Evolutionary conservation across 2,329 filamentous ascomycete species (phyloP), one percentile per base, ranked within the genome.

Genomic region (Furcasterigmium furcatum): DNA sequence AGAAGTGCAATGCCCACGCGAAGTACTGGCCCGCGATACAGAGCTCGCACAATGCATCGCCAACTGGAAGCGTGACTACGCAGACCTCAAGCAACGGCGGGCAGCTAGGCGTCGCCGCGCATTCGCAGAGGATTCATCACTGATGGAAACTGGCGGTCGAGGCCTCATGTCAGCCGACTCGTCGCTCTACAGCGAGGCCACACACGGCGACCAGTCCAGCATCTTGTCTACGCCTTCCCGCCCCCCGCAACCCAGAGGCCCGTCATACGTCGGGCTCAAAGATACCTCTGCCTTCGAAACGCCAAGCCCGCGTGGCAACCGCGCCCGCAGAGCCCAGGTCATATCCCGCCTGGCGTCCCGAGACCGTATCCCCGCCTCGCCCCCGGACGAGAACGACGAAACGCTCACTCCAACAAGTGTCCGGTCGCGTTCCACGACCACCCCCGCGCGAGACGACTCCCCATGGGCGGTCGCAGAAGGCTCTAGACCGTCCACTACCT

Each of bases 41-140:
- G 80, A 83, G 48, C 72, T 85, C 27, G 68, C 74, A 49, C 71
- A 76, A 50, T 80, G 78, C 59, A 83, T 85, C 51, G 65, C 72
- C 47, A 73, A 73, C 51, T 85, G 82, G 76, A 84, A 82, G 61
- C 62, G 74, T 25, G 80, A 84, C 55, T 85, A 79, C 73, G 63
- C 70, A 9, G 60, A 64, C 14, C 65, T 82, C 24, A 76, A 77
- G 61, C 67, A 69, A 46, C 72, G 67, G 53, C 68, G 70, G 25
- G 65, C 66, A 41, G 55, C 54, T 38, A 60, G 64, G 44, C 64
- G 59, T 9, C 34, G 34, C 16, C 34, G 34, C 4, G 18, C n/a
- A 18, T 18, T 36, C 34, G 34, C 34, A 18, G 34, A 36, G 34
- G 34, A 36, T 4, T 9, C 34, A 10, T 36, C 16, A 9, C 34